Conservation (phyloP, 2,329 filamentous ascomycete genomes). For the Penicillium decumbens region DNA sequence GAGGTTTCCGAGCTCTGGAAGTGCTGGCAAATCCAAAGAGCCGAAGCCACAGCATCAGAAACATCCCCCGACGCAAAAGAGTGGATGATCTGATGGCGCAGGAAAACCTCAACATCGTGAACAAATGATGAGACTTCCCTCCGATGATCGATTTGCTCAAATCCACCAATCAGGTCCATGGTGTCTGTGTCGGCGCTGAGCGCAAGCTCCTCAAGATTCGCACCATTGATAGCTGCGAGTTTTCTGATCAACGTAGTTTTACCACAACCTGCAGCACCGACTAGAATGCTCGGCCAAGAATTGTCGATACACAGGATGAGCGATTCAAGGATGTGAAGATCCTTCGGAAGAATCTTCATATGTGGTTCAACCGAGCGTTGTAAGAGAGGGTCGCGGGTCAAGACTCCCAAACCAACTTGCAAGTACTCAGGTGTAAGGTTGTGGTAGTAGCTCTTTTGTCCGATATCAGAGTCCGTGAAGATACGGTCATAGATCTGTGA, state of each 20-base stretch:
- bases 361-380: constrained; percentile 35
- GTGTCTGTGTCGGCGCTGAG: constrained; percentile 95
- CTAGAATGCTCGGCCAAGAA: constrained; percentile 82
- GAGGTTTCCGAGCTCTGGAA: constrained; percentile 28
- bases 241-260: constrained; percentile 78
- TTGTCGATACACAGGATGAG: constrained; percentile 81
- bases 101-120: constrained; percentile 49
- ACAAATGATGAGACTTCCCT: constrained; percentile 64
- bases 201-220: constrained; percentile 72
- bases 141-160: constrained; percentile 84
- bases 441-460: constrained; percentile 61
- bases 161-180: constrained; percentile 94
- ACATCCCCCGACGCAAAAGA: constrained; percentile 24
- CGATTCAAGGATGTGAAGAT: constrained; percentile 72
- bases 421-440: constrained; percentile 61
- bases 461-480: constrained; percentile 52
- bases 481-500: constrained; percentile 61
- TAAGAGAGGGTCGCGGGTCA: constrained; percentile 54
- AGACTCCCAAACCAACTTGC: constrained; percentile 73
- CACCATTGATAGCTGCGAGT: constrained; percentile 73
- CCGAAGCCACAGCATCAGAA: constrained; percentile 18
- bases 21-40: constrained; percentile 33
- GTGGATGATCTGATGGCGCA: constrained; percentile 44
- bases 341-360: constrained; percentile 34
- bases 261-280: constrained; percentile 77